Conservation (phyloP, 2,329 filamentous ascomycete genomes). For the Alternaria longipes region DNA sequence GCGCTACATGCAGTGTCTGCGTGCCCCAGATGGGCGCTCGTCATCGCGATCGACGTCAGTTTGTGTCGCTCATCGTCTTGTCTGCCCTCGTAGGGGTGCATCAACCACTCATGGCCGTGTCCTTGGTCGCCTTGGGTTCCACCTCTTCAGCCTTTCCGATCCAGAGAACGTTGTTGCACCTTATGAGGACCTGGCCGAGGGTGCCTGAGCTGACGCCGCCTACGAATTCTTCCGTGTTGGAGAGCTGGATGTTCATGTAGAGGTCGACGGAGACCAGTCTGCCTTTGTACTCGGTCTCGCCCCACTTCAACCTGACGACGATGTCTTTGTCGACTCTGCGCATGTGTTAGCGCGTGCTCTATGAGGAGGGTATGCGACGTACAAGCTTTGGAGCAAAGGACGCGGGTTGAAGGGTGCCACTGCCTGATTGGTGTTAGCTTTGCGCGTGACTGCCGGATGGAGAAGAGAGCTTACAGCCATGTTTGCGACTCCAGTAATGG, state of each 20-base stretch:
- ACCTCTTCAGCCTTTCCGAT: slow-evolving; percentile 69
- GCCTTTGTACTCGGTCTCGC: slow-evolving; percentile 96
- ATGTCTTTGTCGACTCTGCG: slow-evolving; percentile 86
- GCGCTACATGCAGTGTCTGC: neutral
- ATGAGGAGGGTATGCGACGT: slow-evolving; percentile 53
- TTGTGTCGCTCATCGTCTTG: slow-evolving; percentile 7
- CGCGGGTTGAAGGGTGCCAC: slow-evolving; percentile 94
- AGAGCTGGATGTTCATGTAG: slow-evolving; percentile 98
- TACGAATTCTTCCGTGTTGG: slow-evolving; percentile 90
- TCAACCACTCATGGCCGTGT: slow-evolving; percentile 54
- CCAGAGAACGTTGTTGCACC: slow-evolving; percentile 99
- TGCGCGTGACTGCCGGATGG: neutral
- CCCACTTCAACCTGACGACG: slow-evolving; percentile 95
- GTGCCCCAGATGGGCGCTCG: neutral
- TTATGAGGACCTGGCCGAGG: slow-evolving; percentile 90
- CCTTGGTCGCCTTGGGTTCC: slow-evolving; percentile 53
- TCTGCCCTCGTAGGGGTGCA: neutral
- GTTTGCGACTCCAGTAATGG: slow-evolving; percentile 27
- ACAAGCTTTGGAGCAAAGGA: slow-evolving; percentile 93
- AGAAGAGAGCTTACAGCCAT: slow-evolving; percentile 49
- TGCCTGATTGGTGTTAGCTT: slow-evolving; percentile 34
- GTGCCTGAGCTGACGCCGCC: slow-evolving; percentile 84
- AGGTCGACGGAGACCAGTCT: slow-evolving; percentile 91
- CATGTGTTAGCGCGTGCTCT: slow-evolving; percentile 16
- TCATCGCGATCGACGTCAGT: neutral